Base-by-base conservation (phyloP, 2,329 filamentous ascomycete genomes). In the Penicillium hesseltinei region DNA sequence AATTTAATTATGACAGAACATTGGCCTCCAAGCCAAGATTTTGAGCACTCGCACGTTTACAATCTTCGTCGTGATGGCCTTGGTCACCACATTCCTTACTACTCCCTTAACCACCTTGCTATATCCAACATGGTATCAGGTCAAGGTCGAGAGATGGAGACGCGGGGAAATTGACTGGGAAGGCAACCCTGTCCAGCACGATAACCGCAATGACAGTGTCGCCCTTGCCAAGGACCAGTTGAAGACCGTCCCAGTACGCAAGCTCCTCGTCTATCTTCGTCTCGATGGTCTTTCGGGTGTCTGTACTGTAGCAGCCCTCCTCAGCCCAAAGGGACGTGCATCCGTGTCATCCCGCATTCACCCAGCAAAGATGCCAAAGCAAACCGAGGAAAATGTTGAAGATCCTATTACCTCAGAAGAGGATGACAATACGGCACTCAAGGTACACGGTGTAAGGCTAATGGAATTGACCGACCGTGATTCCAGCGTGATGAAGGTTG, bases 401-500 rank as follows among this genome's bases (percentile, higher is more conserved):
- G 69, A 72, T 7, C 55, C 60, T 10, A 60, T 61, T 9, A 52
- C 58, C 1, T 19, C 55, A 2, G 63, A 66, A 4, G 48, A 60
- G 0, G 57, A 69, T 21, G 60, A 68, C 54, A 52, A 60, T 51
- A 38, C 61, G 9, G 82, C 84, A 1, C 80, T 93, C 1, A 83
- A 89, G 68, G 88, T 92, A 0, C 91, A 96, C 66, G 93, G 92
- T 33, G 77, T 96, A n/a, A 88, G 92, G 15, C 82, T 97, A 17
- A 77, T 95, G 48, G 90, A 95, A 69, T 83, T 97, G 13, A 95
- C 91, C 0, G 92, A 97, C 66, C 91, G 93, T 82, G 89, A 91
- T 42, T 97, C 93, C 0, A 92, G 92, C 19, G 93, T 97, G 66
- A 97, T 97, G 93, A 88, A 91, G 66, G 91, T 96, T 11, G 88